These are phyloP conservation scores for Scleromitrula shiraiana DNA, from an alignment of 2,329 filamentous ascomycete genomes.

Conservation along the genomic window DNA sequence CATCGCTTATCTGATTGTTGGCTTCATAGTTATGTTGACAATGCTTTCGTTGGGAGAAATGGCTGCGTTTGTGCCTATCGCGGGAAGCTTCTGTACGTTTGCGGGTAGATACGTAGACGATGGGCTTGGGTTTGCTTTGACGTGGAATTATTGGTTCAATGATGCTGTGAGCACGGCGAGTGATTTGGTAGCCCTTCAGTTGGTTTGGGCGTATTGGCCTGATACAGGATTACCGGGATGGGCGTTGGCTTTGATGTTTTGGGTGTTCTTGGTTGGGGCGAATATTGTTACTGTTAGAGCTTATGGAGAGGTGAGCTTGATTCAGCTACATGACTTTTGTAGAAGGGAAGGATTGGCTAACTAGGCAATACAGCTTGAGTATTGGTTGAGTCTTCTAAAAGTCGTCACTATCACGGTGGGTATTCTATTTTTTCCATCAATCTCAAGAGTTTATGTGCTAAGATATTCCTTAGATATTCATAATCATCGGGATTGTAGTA, in stretches of 20 bases:
- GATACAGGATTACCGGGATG: conserved; percentile 54
- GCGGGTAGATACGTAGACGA: conserved; percentile 47
- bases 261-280: conserved; percentile 44
- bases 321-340: background rate
- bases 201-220: conserved; percentile 52
- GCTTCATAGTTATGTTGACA: conserved; percentile 49
- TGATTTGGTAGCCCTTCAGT: conserved; percentile 50
- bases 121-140: conserved; percentile 45
- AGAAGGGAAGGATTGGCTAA: background rate
- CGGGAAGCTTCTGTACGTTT: conserved; percentile 47
- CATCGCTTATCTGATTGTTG: conserved; percentile 48
- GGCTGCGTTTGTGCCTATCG: conserved; percentile 48
- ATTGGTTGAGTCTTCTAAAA: conserved; percentile 49
- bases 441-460: background rate
- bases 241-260: conserved; percentile 54
- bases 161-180: conserved; percentile 53
- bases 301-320: conserved; percentile 43
- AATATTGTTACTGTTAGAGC: conserved; percentile 45
- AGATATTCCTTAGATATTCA: conserved; percentile 44
- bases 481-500: conserved; percentile 53
- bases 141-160: conserved; percentile 58
- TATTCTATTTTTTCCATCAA: background rate
- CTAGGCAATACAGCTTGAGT: conserved; percentile 37
- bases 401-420: conserved; percentile 42
- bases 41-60: conserved; percentile 54